Conservation (phyloP, 2,329 filamentous ascomycete genomes). For the Grosmannia penicillata region DNA sequence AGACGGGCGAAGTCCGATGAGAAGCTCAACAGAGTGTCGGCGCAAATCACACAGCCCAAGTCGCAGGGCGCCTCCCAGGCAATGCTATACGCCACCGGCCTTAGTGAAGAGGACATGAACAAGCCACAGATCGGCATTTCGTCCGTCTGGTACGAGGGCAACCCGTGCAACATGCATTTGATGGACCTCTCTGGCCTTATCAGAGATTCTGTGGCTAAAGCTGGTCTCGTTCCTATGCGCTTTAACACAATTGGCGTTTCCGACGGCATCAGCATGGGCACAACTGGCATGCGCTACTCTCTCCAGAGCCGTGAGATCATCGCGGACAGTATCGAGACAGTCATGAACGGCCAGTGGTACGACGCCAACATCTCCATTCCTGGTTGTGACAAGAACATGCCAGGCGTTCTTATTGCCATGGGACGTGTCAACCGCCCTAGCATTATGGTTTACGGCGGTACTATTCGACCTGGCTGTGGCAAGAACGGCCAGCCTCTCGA, state of each 20-base stretch:
- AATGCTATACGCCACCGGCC: conserved; percentile 93
- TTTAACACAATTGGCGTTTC: conserved; percentile 99
- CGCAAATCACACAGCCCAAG: conserved; percentile 85
- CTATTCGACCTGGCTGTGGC: conserved; percentile 82
- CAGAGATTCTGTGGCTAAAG: conserved; percentile 43
- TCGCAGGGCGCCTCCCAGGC: conserved; percentile 96
- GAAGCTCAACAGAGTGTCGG: conserved; percentile 70
- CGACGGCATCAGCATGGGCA: conserved; percentile 97
- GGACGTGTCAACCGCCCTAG: conserved; percentile 85
- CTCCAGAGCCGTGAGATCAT: conserved; percentile 93
- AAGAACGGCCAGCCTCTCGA: conserved; percentile 65
- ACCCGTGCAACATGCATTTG: conserved; percentile 98
- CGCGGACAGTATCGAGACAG: conserved; percentile 95
- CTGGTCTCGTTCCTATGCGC: conserved; percentile 80
- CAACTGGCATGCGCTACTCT: conserved; percentile 74
- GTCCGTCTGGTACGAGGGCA: conserved; percentile 94
- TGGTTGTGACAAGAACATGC: conserved; percentile 99
- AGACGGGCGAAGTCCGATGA: conserved; percentile 28
- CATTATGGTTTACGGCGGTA: conserved; percentile 95
- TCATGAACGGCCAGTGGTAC: conserved; percentile 98
- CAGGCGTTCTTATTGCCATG: conserved; percentile 83
- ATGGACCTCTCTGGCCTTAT: conserved; percentile 75
- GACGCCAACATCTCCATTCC: conserved; percentile 94
- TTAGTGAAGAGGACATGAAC: conserved; percentile 75
- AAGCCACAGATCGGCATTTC: conserved; percentile 97